These are phyloP conservation scores for Microbotryum scabiosae DNA, from an alignment of 1,284 basidiomycete species.

Conservation along the genomic window DNA sequence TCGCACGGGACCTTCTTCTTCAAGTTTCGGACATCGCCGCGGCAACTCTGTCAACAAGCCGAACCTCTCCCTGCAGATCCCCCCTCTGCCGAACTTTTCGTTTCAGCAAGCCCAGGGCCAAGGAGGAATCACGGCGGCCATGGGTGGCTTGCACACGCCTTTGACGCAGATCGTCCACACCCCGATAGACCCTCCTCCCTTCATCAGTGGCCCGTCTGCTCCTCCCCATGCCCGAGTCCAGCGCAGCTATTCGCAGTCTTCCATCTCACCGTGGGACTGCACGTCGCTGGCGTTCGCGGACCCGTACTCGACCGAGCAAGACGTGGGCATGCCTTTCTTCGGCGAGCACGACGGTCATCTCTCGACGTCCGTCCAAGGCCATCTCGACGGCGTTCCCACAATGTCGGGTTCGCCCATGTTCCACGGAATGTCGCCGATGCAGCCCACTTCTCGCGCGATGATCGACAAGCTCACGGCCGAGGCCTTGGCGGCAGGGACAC, in stretches of 20 bases:
- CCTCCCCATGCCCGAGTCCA: neutral
- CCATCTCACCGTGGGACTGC: neutral
- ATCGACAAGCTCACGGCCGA: no score
- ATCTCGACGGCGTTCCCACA: no score
- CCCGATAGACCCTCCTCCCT: slow-evolving; percentile 19
- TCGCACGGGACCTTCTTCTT: neutral
- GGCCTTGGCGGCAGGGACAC: no score
- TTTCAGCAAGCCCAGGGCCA: neutral
- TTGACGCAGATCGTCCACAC: slow-evolving; percentile 27
- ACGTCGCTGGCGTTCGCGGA: neutral
- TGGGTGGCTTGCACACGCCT: slow-evolving; percentile 5
- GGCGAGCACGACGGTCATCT: no score
- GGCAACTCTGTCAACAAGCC: slow-evolving; percentile 11
- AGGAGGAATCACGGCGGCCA: neutral
- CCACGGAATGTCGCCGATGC: no score
- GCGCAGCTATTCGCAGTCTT: neutral
- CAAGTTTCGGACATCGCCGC: neutral
- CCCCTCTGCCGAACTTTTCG: slow-evolving; percentile 14
- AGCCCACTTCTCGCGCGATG: no score
- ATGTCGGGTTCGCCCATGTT: no score
- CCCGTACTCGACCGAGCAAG: no score
- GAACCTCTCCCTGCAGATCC: slow-evolving; percentile 27
- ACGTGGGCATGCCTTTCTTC: no score
- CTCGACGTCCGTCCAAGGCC: no score
- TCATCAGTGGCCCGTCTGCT: neutral